A percentile compares a stretch with the other conserved stretches of the same genome.
phyloP scores from a whole-genome alignment of 2,329 filamentous ascomycete genomes.

The Clarireedia sp. region DNA sequence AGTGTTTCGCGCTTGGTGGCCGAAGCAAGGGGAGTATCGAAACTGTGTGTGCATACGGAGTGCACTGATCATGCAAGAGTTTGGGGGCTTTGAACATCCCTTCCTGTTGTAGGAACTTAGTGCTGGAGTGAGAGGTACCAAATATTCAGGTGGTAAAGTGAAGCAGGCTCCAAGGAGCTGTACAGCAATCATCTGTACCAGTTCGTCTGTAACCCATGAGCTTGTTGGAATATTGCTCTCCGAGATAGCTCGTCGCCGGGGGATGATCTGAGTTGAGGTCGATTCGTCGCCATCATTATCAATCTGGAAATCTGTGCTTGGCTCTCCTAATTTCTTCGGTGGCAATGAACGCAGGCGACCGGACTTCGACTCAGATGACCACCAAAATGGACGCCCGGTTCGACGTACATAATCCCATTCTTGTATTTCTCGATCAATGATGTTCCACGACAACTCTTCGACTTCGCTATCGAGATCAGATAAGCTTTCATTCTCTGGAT shows the following conservation, averaged over 20 bases:
- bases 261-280: not conserved
- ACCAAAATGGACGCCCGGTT: slow-evolving; percentile 28
- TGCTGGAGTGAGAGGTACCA: slow-evolving; percentile 1
- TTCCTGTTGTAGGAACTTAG: slow-evolving; percentile 6
- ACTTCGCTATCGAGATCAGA: slow-evolving; percentile 1
- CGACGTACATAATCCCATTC: slow-evolving; percentile 28
- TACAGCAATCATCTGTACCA: slow-evolving; percentile 27
- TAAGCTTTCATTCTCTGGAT: slow-evolving; percentile 7
- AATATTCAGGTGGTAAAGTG: slow-evolving; percentile 24
- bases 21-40: slow-evolving; percentile 28
- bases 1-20: slow-evolving; percentile 26
- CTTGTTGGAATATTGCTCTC: slow-evolving; percentile 19
- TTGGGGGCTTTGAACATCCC: slow-evolving; percentile 10
- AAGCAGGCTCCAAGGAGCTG: slow-evolving; percentile 28
- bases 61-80: slow-evolving; percentile 27
- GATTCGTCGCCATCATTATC: no score
- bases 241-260: slow-evolving; percentile 5
- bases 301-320: not conserved
- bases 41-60: slow-evolving; percentile 28
- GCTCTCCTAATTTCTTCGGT: slow-evolving; percentile 5
- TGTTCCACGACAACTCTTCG: slow-evolving; percentile 21
- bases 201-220: slow-evolving; percentile 16
- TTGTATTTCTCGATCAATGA: slow-evolving; percentile 26
- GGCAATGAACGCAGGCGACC: slow-evolving; percentile 12
- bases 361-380: slow-evolving; percentile 25